Conservation (phyloP, 306 rosid species). For the Betula pendula region DNA sequence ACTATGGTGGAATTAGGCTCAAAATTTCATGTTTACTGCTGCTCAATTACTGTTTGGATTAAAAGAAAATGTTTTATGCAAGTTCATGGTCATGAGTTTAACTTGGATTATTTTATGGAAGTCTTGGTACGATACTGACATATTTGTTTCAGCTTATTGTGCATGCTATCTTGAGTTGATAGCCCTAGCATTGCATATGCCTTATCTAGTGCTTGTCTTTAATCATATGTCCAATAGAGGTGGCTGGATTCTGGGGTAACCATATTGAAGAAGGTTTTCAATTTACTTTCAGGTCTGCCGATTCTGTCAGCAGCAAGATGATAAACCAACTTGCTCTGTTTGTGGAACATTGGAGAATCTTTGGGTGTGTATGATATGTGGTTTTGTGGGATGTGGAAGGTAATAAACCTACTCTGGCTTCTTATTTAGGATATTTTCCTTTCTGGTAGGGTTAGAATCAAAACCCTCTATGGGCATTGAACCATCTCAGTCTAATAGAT, state of each 20-base stretch:
- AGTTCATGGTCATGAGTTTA: not conserved
- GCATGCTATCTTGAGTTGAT: not conserved
- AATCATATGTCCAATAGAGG: constrained; percentile 3
- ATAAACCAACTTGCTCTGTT: constrained; percentile 68
- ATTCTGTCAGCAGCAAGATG: constrained; percentile 84
- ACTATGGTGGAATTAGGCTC: not conserved
- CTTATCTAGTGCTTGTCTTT: constrained; percentile 8
- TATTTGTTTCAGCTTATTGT: not conserved
- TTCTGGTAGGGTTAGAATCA: no score
- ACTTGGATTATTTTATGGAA: not conserved
- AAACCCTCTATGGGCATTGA: no score
- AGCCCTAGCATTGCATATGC: constrained; percentile 16
- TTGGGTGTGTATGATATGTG: constrained; percentile 91
- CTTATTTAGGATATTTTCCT: constrained; percentile 24
- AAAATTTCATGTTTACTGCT: not conserved
- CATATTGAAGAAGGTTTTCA: constrained; percentile 27
- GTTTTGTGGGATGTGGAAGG: constrained; percentile 98
- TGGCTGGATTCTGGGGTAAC: constrained; percentile 16
- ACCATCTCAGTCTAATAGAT: no score
- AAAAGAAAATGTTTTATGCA: not conserved
- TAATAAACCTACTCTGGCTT: constrained; percentile 33
- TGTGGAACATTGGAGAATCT: constrained; percentile 81
- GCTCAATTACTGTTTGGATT: not conserved
- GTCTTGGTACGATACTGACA: not conserved
- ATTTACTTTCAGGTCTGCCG: constrained; percentile 73